Percentiles rank a stretch among this genome's conserved stretches.
These are phyloP conservation scores for Hypoxylon sp. DNA, from an alignment of 2,329 filamentous ascomycete genomes.

Conservation along the genomic window DNA sequence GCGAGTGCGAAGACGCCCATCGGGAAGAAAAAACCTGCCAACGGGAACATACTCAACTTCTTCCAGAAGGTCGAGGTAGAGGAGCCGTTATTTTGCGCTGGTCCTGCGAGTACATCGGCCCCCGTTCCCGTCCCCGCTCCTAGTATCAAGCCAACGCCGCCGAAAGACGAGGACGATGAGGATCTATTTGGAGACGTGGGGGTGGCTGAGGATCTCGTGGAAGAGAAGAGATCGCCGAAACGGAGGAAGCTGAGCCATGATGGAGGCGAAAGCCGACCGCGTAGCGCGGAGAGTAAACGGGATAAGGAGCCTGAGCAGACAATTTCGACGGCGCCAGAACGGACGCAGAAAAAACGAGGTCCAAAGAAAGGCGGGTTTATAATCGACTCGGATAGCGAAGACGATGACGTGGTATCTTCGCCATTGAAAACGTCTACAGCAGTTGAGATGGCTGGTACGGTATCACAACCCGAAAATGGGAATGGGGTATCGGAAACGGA, in stretches of 20 bases:
- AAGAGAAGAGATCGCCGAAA: slow-evolving; percentile 55
- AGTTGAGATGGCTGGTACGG: slow-evolving; percentile 9
- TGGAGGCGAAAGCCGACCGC: slow-evolving; percentile 21
- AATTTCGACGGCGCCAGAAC: slow-evolving; percentile 27
- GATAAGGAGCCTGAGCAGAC: slow-evolving; percentile 11
- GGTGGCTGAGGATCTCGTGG: slow-evolving; percentile 52
- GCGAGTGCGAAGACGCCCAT: slow-evolving; percentile 45
- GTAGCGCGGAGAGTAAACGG: slow-evolving; percentile 13
- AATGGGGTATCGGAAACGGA: slow-evolving; percentile 28
- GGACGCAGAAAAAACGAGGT: slow-evolving; percentile 35
- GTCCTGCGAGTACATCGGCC: slow-evolving; percentile 43
- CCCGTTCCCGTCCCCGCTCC: slow-evolving; percentile 53
- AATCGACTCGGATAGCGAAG: slow-evolving; percentile 76
- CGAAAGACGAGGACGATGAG: slow-evolving; percentile 52
- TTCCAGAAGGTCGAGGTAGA: slow-evolving; percentile 78
- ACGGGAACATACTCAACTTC: slow-evolving; percentile 80
- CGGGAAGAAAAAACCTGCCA: slow-evolving; percentile 60
- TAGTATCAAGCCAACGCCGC: slow-evolving; percentile 35
- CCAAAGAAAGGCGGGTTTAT: slow-evolving; percentile 73
- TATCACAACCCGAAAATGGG: slow-evolving; percentile 14
- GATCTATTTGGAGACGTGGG: slow-evolving; percentile 56
- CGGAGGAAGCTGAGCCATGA: slow-evolving; percentile 60
- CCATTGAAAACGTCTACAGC: slow-evolving; percentile 20
- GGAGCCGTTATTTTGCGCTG: slow-evolving; percentile 71
- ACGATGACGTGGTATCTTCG: slow-evolving; percentile 51